Evolutionary conservation across 2,329 filamentous ascomycete species (phyloP).

Genomic region (Ramichloridium luteum): DNA sequence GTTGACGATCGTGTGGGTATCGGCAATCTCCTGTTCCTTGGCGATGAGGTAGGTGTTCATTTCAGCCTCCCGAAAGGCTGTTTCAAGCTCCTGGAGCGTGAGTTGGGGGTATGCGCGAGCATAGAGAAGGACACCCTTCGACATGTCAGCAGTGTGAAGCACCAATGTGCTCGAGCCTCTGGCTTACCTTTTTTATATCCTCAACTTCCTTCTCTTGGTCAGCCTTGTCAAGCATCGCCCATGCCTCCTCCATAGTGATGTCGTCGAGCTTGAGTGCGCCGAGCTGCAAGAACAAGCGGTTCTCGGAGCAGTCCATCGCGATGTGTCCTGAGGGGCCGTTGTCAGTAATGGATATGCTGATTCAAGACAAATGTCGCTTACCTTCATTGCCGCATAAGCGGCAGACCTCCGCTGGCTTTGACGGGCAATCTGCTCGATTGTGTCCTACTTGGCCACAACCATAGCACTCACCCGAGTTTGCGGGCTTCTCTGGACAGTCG

Average conservation of each 20-base stretch:
- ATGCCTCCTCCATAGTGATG: conserved; percentile 41
- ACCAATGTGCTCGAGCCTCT: conserved; percentile 19
- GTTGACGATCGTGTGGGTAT: conserved; percentile 58
- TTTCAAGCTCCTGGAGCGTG: conserved; percentile 50
- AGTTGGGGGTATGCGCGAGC: conserved; percentile 47
- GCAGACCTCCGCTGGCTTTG: conserved; percentile 44
- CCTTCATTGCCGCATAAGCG: conserved; percentile 51
- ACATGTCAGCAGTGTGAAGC: conserved; percentile 19
- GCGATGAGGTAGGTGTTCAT: conserved; percentile 52
- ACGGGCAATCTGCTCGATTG: conserved; percentile 50
- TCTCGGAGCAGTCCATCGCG: conserved; percentile 44
- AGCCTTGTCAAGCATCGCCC: conserved; percentile 44
- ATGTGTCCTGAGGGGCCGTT: conserved; percentile 33
- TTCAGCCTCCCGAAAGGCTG: conserved; percentile 42
- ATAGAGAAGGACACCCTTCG: conserved; percentile 37
- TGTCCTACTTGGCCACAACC: conserved; percentile 44
- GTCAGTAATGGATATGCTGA: no score
- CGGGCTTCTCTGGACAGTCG: conserved; percentile 35
- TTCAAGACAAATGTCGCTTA: conserved; percentile 15
- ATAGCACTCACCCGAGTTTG: conserved; percentile 44
- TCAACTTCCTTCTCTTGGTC: conserved; percentile 46
- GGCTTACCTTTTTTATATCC: conserved; percentile 45
- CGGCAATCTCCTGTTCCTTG: conserved; percentile 41
- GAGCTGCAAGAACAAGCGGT: conserved; percentile 46
- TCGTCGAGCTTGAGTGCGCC: conserved; percentile 28